A percentile compares a stretch with the other conserved stretches of the same genome.
phyloP scores from a whole-genome alignment of 495 filamentous ascomycete genomes.

The Tuber indicum region DNA sequence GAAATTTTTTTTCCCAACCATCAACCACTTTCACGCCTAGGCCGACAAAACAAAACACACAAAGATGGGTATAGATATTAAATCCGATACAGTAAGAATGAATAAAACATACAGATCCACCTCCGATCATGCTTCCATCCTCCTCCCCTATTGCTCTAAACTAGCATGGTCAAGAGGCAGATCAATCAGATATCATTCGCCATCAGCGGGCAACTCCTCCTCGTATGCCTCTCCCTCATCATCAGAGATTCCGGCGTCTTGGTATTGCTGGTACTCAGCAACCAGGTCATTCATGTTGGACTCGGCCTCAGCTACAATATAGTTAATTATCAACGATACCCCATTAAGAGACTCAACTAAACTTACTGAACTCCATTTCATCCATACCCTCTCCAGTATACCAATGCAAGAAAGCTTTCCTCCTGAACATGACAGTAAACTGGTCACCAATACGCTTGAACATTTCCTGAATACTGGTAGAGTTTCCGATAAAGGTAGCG shows the following conservation, averaged over 20 bases:
- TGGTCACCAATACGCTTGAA: constrained; percentile 99
- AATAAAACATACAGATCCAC: constrained; percentile 15
- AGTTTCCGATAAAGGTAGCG: constrained; percentile 98
- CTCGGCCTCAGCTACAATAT: constrained; percentile 96
- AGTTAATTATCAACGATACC: constrained; percentile 7
- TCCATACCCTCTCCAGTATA: constrained; percentile 99
- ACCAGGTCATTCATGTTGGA: constrained; percentile 99
- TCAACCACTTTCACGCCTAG: neutral
- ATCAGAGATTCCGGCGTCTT: constrained; percentile 78
- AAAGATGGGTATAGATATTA: constrained; percentile 39
- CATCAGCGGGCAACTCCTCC: constrained; percentile 53
- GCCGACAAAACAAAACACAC: neutral
- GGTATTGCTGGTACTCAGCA: constrained; percentile 99
- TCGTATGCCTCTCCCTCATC: constrained; percentile 57
- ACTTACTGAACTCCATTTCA: constrained; percentile 87
- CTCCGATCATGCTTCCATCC: constrained; percentile 15
- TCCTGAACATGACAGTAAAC: constrained; percentile 99
- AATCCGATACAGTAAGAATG: constrained; percentile 36
- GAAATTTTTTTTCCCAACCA: constrained; percentile 3
- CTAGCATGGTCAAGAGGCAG: constrained; percentile 30
- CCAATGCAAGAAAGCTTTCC: constrained; percentile 99
- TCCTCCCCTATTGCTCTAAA: constrained; percentile 10
- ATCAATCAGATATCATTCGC: constrained; percentile 44
- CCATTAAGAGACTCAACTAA: neutral
- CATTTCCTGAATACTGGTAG: constrained; percentile 98